These are phyloP conservation scores for Exophiala phaeomuriformis DNA, from an alignment of 2,329 filamentous ascomycete species.

Conservation along the genomic window DNA sequence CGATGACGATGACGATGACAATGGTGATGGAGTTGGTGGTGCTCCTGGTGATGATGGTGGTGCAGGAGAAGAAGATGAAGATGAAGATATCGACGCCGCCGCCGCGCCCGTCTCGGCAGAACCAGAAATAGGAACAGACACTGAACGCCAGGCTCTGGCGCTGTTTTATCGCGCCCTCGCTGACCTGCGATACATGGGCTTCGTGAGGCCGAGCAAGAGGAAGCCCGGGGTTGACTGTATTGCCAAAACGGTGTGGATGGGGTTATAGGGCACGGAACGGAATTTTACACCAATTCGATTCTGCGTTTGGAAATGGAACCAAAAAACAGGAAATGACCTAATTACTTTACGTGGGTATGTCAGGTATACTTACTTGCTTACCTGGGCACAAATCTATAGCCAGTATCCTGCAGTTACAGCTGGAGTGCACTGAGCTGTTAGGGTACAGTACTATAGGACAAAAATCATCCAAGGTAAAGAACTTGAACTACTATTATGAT, in stretches of 20 bases:
- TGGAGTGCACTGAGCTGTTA: too few species aligned
- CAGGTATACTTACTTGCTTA: too few species aligned
- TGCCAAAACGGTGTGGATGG: conserved; percentile 74
- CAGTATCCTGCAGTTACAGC: too few species aligned
- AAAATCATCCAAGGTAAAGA: too few species aligned
- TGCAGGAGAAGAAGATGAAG: conserved; percentile 18
- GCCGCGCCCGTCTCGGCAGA: neutral
- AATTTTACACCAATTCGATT: neutral
- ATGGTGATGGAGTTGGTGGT: conserved; percentile 19
- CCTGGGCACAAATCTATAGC: too few species aligned
- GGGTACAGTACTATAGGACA: too few species aligned
- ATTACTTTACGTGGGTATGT: too few species aligned
- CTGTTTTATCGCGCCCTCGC: conserved; percentile 80
- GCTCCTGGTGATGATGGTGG: conserved; percentile 29
- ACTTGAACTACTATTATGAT: too few species aligned
- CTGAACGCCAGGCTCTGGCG: conserved; percentile 43
- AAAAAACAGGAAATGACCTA: too few species aligned
- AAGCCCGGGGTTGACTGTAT: conserved; percentile 73
- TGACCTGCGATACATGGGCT: conserved; percentile 75
- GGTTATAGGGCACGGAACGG: conserved; percentile 32
- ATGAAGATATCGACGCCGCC: conserved; percentile 29
- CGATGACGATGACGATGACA: neutral
- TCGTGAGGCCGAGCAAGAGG: conserved; percentile 63
- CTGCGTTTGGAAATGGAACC: too few species aligned
- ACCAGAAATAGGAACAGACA: neutral